Evolutionary conservation across 2,329 filamentous ascomycete genomes (phyloP).

Genomic region (Metarhizium rileyi): DNA sequence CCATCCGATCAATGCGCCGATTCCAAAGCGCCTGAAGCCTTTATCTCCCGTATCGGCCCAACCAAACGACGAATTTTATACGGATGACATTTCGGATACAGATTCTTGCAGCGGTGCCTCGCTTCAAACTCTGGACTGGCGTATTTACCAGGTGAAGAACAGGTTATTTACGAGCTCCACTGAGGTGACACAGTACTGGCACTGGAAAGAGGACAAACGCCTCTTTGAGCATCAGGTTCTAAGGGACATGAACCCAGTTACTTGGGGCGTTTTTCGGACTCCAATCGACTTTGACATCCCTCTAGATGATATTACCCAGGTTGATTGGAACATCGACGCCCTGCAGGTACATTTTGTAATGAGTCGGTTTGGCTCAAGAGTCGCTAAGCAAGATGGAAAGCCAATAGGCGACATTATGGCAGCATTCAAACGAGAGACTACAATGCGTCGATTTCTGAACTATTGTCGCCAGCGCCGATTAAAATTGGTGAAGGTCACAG

Average conservation of each 20-base stretch:
- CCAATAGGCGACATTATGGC: conserved; percentile 38
- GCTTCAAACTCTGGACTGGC: conserved; percentile 39
- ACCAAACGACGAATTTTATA: conserved; percentile 29
- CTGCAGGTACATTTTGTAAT: conserved; percentile 34
- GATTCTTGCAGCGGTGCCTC: conserved; percentile 39
- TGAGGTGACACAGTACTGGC: conserved; percentile 46
- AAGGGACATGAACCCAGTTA: conserved; percentile 30
- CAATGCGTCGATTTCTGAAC: conserved; percentile 40
- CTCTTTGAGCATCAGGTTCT: conserved; percentile 46
- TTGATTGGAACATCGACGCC: conserved; percentile 33
- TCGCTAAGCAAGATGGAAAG: conserved; percentile 20
- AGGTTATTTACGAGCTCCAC: conserved; percentile 34
- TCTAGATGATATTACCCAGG: conserved; percentile 34
- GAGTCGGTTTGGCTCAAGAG: conserved; percentile 15
- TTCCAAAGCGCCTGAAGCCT: conserved; percentile 17
- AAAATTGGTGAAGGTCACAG: conserved; percentile 26
- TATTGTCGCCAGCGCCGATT: conserved; percentile 37
- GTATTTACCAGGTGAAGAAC: conserved; percentile 43
- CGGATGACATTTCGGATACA: conserved; percentile 38
- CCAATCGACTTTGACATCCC: conserved; percentile 41
- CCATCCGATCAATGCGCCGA: conserved; percentile 7
- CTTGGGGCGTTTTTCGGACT: conserved; percentile 41
- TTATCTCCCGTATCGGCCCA: conserved; percentile 10
- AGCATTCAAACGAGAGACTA: conserved; percentile 41
- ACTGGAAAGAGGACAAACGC: conserved; percentile 31